Evolutionary conservation across 345 rosid species (phyloP).

Genomic region (Garcia nutans): DNA sequence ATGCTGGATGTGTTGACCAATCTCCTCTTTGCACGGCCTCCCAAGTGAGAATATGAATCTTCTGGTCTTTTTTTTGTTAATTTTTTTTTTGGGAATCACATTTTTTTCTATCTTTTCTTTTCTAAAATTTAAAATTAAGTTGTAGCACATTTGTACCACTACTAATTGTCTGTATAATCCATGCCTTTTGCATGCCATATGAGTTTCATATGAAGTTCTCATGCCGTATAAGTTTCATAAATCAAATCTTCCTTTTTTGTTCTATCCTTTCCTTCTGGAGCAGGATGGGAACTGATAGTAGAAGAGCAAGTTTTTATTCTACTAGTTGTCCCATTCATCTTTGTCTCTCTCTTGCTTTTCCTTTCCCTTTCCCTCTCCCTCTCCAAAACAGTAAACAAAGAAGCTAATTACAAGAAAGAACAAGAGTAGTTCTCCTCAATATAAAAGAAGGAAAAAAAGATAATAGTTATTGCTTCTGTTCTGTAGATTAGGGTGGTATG

Average conservation of each 20-base stretch:
- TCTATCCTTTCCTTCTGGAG: background rate
- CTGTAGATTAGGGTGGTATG: background rate
- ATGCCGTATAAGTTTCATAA: background rate
- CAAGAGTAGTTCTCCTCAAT: background rate
- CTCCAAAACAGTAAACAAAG: background rate
- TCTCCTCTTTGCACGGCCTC: slow-evolving; percentile 96
- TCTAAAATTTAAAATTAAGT: background rate
- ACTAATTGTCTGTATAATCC: background rate
- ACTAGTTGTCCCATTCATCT: background rate
- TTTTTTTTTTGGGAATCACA: background rate
- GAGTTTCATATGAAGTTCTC: background rate
- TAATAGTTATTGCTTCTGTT: background rate
- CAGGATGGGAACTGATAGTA: background rate
- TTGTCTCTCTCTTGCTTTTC: background rate
- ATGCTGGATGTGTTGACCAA: slow-evolving; percentile 95
- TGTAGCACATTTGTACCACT: background rate
- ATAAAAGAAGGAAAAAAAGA: background rate
- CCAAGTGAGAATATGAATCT: slow-evolving; percentile 66
- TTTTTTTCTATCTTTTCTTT: background rate
- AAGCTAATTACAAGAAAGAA: background rate
- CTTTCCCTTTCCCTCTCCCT: background rate
- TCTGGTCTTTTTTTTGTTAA: slow-evolving; percentile 1
- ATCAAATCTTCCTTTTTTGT: background rate
- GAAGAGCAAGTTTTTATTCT: background rate
- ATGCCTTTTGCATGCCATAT: slow-evolving; percentile 1